phyloP scores from a whole-genome alignment of 306 rosid genomes.

The Potentilla sterilis region DNA sequence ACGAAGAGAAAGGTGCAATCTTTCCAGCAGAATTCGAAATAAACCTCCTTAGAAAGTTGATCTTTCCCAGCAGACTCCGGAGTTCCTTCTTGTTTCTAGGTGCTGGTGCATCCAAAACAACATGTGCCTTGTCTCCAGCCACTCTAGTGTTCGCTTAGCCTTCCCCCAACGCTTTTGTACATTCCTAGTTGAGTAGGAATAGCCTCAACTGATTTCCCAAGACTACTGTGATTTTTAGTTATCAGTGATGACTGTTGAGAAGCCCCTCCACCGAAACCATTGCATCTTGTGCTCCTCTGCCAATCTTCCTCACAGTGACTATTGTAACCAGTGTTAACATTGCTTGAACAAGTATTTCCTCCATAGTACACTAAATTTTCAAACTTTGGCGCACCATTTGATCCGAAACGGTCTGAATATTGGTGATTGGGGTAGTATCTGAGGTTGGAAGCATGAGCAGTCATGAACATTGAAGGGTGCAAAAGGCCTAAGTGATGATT shows the following conservation, averaged over 20 bases:
- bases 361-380: conserved; percentile 38
- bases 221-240: conserved; percentile 18
- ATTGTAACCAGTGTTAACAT: conserved; percentile 1
- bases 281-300: conserved; percentile 40
- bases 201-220: no score
- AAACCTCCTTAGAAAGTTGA: no score
- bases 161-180: no score
- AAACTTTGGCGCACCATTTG: conserved; percentile 44
- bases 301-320: conserved; percentile 40
- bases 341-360: conserved; percentile 32
- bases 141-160: no score
- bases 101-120: no score
- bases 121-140: no score
- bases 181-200: no score
- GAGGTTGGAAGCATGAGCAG: conserved; percentile 53
- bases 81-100: no score
- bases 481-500: conserved; percentile 32
- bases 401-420: conserved; percentile 38
- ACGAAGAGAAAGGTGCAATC: no score
- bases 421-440: conserved; percentile 37
- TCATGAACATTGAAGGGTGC: conserved; percentile 48
- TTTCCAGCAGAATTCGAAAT: no score
- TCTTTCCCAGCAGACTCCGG: no score
- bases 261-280: conserved; percentile 23
- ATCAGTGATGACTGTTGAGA: conserved; percentile 28